Percentiles rank a stretch among this genome's conserved stretches.
These are phyloP conservation scores for Fusarium oxysporum DNA, from an alignment of 2,329 filamentous ascomycete genomes.

Conservation along the genomic window DNA sequence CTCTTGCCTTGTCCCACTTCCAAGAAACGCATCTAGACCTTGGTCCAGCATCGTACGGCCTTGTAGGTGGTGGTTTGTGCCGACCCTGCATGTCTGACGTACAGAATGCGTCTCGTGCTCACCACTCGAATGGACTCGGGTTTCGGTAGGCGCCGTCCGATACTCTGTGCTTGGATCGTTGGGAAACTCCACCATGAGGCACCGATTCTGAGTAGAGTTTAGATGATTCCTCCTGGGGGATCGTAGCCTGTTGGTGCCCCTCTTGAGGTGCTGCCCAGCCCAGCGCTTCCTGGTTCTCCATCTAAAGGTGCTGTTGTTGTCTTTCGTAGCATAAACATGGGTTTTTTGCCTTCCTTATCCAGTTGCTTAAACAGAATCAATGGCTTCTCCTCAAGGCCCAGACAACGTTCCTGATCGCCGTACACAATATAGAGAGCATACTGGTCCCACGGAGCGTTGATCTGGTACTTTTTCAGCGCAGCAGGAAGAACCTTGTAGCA, in stretches of 20 bases:
- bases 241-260: conserved; percentile 64
- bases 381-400: conserved; percentile 92
- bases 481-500: conserved; percentile 97
- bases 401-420: conserved; percentile 95
- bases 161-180: conserved; percentile 5
- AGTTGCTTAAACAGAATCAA: conserved; percentile 97
- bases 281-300: conserved; percentile 66
- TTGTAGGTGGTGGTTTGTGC: conserved; percentile 22
- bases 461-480: conserved; percentile 97
- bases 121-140: conserved; percentile 19
- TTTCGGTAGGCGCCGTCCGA: conserved; percentile 39
- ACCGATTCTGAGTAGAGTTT: conserved; percentile 22
- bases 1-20: conserved; percentile 23
- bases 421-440: conserved; percentile 99
- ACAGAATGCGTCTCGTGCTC: conserved; percentile 28
- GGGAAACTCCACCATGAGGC: conserved; percentile 9
- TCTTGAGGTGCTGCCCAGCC: conserved; percentile 59
- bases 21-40: conserved; percentile 31
- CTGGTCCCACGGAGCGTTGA: conserved; percentile 96
- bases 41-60: conserved; percentile 26
- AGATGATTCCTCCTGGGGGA: conserved; percentile 71
- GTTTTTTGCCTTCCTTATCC: conserved; percentile 96
- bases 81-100: conserved; percentile 31
- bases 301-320: conserved; percentile 67
- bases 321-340: conserved; percentile 97